Evolutionary conservation across 306 rosid genomes (phyloP), one percentile per base, ranked within the genome.

Genomic region (Trifolium pratense): DNA sequence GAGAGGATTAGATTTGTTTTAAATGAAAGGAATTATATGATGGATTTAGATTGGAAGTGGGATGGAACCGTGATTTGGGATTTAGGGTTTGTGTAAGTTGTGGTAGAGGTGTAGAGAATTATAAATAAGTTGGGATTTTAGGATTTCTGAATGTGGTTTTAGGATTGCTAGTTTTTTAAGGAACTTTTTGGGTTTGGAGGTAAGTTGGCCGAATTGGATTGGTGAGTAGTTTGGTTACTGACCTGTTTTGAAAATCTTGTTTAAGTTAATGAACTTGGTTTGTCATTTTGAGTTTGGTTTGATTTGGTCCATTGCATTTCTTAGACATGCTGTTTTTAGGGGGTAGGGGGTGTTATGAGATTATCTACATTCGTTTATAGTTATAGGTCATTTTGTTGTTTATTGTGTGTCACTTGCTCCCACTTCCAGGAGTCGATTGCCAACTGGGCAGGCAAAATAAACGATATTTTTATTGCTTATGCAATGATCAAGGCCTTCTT

Each of bases 1-100:
- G 53, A 65, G 70, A 31, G n/a, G 6, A 37, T 63, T 62, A 9
- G 68, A 18, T 63, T 62, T 4, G 68, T 7, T 65, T 18, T 21
- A 65, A 40, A 18, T 23, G 70, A 21, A 20, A 13, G 18, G 70
- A 40, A 12, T 40, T 42, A 1, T 3, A 13, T 0, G 32, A 11
- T 65, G 53, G 36, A 39, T 65, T 65, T 9, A 1, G 7, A 65
- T 65, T 64, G 21, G 37, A 46, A 9, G 5, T 20, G 3, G 18
- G 20, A 3, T 21, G 58, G 21, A 67, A 16, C 2, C 10, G 2
- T 29, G 12, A 5, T n/a, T 29, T 26, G 23, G 60, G 26, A 29
- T 68, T 49, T 65, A 40, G 67, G 67, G 67, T 32, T 61, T n/a
- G 48, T 37, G 9, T 2, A 18, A 36, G 29, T 9, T 16, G 52